A percentile compares a stretch with the other conserved stretches of the same genome.
Conservation (phyloP, 495 filamentous ascomycete species). For the Umbilicaria muhlenbergii region DNA sequence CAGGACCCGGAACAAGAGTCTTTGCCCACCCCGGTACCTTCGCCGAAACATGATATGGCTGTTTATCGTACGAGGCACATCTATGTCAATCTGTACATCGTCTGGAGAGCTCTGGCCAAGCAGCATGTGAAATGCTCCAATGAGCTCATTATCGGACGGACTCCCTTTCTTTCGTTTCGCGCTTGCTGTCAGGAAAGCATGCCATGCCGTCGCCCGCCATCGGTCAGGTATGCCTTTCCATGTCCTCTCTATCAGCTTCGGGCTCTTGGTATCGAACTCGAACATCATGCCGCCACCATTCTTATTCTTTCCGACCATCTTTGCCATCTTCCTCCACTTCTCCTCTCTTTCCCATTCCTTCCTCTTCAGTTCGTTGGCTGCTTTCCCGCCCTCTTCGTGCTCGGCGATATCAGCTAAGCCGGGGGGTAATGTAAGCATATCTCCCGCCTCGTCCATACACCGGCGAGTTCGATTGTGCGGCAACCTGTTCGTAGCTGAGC, state of each 20-base stretch:
- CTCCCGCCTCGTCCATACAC: slow-evolving; percentile 68
- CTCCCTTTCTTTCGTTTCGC: slow-evolving; percentile 47
- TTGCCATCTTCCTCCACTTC: slow-evolving; percentile 97
- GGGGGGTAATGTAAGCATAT: slow-evolving; percentile 73
- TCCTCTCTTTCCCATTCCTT: slow-evolving; percentile 77
- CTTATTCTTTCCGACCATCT: slow-evolving; percentile 34
- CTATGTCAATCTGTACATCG: slow-evolving; percentile 93
- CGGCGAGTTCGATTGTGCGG: slow-evolving; percentile 62
- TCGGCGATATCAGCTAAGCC: slow-evolving; percentile 47
- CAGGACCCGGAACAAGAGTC: slow-evolving; percentile 81
- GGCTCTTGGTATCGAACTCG: slow-evolving; percentile 69
- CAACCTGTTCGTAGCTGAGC: slow-evolving; percentile 56
- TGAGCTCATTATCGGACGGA: slow-evolving; percentile 54
- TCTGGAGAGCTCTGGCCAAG: slow-evolving; percentile 64
- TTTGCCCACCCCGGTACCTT: slow-evolving; percentile 80
- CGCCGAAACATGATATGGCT: slow-evolving; percentile 95
- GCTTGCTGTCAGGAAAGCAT: slow-evolving; percentile 76
- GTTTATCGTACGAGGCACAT: slow-evolving; percentile 90
- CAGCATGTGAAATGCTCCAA: slow-evolving; percentile 50
- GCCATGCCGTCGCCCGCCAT: slow-evolving; percentile 90
- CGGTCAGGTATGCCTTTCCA: slow-evolving; percentile 99
- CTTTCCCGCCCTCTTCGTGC: slow-evolving; percentile 40
- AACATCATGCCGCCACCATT: slow-evolving; percentile 75
- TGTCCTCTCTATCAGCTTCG: slow-evolving; percentile 76
- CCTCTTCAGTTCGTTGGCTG: slow-evolving; percentile 44